Evolutionary conservation across 2,329 filamentous ascomycete species (phyloP).

Genomic region (Ceratocystis ficicola): DNA sequence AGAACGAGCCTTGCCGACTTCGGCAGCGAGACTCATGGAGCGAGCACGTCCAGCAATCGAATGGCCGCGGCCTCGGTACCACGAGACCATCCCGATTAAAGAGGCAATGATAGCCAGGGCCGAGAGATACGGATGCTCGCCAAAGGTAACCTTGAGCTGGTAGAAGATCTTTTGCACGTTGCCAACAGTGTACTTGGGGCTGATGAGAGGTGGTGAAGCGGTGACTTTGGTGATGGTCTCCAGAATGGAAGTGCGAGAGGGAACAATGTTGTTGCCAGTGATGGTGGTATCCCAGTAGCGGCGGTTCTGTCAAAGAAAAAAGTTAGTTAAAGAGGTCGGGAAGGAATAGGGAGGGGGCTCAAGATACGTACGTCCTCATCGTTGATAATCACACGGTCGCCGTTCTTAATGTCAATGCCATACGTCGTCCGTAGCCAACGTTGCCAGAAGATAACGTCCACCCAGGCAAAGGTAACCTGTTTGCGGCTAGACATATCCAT

Average conservation of each 20-base stretch:
- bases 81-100: constrained; percentile 26
- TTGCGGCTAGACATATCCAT: constrained; percentile 80
- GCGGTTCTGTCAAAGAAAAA: constrained; percentile 50
- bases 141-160: constrained; percentile 46
- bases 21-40: constrained; percentile 19
- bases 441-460: constrained; percentile 95
- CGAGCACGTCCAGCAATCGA: constrained; percentile 16
- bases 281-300: constrained; percentile 90
- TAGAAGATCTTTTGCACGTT: constrained; percentile 60
- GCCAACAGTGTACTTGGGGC: constrained; percentile 65
- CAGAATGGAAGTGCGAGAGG: constrained; percentile 79
- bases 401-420: constrained; percentile 74
- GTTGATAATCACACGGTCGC: constrained; percentile 89
- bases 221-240: constrained; percentile 69
- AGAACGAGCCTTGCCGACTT: constrained; percentile 18
- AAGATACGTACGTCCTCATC: constrained; percentile 73
- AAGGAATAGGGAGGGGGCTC: background rate
- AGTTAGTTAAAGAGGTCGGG: background rate
- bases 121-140: constrained; percentile 48
- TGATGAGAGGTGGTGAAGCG: constrained; percentile 55
- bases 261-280: constrained; percentile 79
- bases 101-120: constrained; percentile 38
- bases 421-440: constrained; percentile 93
- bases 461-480: constrained; percentile 91
- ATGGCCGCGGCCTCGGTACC: constrained; percentile 42